A percentile compares a stretch with the other conserved stretches of the same genome.
phyloP scores from a whole-genome alignment of 805 yeast species.

The Kluyveromyces wickerhamii region DNA sequence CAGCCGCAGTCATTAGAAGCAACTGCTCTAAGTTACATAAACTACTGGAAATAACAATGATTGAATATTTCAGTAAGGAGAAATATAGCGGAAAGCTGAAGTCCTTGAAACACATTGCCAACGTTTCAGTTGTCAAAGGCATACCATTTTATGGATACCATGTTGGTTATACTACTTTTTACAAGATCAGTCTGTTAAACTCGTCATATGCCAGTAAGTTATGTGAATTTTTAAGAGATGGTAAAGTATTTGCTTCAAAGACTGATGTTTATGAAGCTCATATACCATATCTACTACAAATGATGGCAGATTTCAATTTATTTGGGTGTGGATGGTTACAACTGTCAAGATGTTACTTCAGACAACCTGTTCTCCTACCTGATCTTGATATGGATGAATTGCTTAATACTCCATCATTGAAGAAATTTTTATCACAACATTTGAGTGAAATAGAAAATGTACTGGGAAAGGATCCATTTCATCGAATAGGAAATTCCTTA shows the following conservation, averaged over 20 bases:
- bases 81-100: constrained; percentile 4
- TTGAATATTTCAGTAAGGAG: constrained; percentile 32
- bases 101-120: constrained; percentile 42
- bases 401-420: constrained; percentile 27
- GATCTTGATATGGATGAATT: constrained; percentile 24
- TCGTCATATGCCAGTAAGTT: constrained; percentile 53
- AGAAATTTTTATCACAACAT: constrained; percentile 27
- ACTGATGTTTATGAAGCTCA: constrained; percentile 70
- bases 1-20: constrained; percentile 19
- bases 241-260: constrained; percentile 32
- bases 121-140: constrained; percentile 60
- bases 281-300: constrained; percentile 68
- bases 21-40: constrained; percentile 35
- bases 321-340: constrained; percentile 78
- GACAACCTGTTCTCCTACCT: constrained; percentile 45
- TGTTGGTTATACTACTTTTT: constrained; percentile 52
- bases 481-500: constrained; percentile 53
- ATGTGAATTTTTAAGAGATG: constrained; percentile 40
- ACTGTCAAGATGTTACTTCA: constrained; percentile 39
- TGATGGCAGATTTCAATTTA: constrained; percentile 72
- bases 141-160: constrained; percentile 81
- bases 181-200: constrained; percentile 60
- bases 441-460: constrained; percentile 14
- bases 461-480: constrained; percentile 17
- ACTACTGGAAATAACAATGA: constrained; percentile 39